These are phyloP conservation scores for Leonotis leonurus DNA, from an alignment of 257 asterid genomes.

Conservation along the genomic window DNA sequence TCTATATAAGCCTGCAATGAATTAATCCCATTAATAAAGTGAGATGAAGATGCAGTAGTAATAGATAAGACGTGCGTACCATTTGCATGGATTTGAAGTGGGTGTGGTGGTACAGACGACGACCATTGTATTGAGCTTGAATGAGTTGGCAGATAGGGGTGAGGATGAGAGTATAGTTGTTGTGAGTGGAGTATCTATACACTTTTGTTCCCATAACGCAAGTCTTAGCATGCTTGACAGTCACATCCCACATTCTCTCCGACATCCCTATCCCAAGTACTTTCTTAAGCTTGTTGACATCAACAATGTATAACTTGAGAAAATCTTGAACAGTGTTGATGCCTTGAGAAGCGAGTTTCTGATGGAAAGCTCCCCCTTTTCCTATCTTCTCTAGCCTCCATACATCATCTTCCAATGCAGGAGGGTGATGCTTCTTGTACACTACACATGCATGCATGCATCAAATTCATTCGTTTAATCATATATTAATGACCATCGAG, in stretches of 20 bases:
- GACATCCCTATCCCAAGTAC: slow-evolving; percentile 74
- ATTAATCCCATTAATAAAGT: not conserved
- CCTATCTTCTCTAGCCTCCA: slow-evolving; percentile 81
- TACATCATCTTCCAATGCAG: slow-evolving; percentile 50
- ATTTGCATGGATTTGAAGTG: slow-evolving; percentile 21
- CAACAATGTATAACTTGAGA: slow-evolving; percentile 38
- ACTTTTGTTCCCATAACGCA: slow-evolving; percentile 56
- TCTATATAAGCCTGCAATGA: slow-evolving; percentile 25
- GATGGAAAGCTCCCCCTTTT: slow-evolving; percentile 55
- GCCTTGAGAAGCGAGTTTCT: slow-evolving; percentile 34
- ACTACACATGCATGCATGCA: slow-evolving; percentile 21
- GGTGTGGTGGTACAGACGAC: slow-evolving; percentile 2
- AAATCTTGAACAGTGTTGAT: slow-evolving; percentile 62
- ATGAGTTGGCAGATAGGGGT: slow-evolving; percentile 52
- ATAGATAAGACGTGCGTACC: slow-evolving; percentile 22
- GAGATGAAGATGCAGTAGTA: not conserved
- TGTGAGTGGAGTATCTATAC: slow-evolving; percentile 28
- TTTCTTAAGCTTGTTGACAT: slow-evolving; percentile 37
- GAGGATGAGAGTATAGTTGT: slow-evolving; percentile 23
- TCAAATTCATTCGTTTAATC: too few species aligned
- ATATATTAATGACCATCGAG: too few species aligned
- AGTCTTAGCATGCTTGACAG: slow-evolving; percentile 49
- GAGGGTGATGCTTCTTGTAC: slow-evolving; percentile 79
- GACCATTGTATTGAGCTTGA: slow-evolving; percentile 33
- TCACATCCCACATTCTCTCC: slow-evolving; percentile 58